Base-by-base conservation (phyloP, 2,329 filamentous ascomycete genomes). In the Paraphoma sp. region DNA sequence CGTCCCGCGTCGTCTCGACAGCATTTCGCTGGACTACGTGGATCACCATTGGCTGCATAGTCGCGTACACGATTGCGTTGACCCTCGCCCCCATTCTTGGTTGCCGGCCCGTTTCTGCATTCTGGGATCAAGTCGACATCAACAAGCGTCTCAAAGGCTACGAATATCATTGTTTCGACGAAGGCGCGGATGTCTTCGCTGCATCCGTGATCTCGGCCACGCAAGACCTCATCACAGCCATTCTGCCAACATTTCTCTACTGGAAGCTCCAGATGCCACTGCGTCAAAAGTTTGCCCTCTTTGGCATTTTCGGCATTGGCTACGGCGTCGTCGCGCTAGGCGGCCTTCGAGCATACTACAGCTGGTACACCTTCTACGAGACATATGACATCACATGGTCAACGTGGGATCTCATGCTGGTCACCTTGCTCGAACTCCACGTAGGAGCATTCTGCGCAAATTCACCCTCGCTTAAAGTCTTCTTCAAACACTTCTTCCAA, bases 321-420 rank as follows among this genome's bases (percentile, higher is more conserved):
- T 74, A 74, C 9, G 64, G 64, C 4, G 68, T 65, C 6, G 67
- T 69, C 41, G 68, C 63, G 0, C 31, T 73, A 0, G 70, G 68
- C 6, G 55, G 30, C 9, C 12, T 72, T 12, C 69, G 71, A 17
- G 58, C 64, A 2, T 73, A 72, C 53, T 71, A 62, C 49, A 66
- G 60, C 43, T 73, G 67, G 66, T 31, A 55, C 11, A 62, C 68
- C 10, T 74, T 71, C 53, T 73, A 67, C 48, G 55, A 55, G 11
- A 69, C 71, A 0, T 73, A 73, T 55, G 71, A 73, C 43, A 56
- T 70, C 7, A 73, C 70, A 8, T 74, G 71, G 71, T 51, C 54
- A 4, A 57, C 57, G 4, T 68, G 64, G 63, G 53, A 69, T 18
- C 48, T 63, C 4, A 65, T 66, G 17, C 45, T 67, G 1, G 61